Conservation (phyloP, 176 grass and related monocot species). For the Eremochloa ophiuroides region DNA sequence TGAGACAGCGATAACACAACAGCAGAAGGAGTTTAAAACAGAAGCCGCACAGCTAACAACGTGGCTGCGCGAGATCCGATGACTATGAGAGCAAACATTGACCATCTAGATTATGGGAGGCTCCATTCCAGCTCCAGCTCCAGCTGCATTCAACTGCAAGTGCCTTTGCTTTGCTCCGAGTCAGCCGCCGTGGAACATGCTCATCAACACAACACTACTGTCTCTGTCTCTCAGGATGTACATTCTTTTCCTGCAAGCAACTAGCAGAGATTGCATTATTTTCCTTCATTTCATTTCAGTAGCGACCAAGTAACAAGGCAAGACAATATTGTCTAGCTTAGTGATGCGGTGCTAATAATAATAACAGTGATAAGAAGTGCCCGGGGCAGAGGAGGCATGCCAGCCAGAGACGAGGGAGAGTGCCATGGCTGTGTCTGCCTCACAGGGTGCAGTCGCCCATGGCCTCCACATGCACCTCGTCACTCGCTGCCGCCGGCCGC, state of each 20-base stretch:
- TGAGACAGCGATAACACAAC: not conserved
- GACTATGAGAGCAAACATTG: not conserved
- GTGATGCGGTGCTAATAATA: not conserved
- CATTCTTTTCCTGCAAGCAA: slow-evolving; percentile 2
- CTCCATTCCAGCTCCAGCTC: too few relatives aligned
- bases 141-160: not conserved
- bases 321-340: not conserved
- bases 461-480: slow-evolving; percentile 25
- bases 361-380: not conserved
- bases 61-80: not conserved
- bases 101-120: too few relatives aligned
- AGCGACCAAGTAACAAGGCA: not conserved
- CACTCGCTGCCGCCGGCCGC: not conserved
- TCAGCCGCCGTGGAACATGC: not conserved
- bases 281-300: not conserved
- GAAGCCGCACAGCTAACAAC: not conserved
- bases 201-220: not conserved
- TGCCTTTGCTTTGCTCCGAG: not conserved
- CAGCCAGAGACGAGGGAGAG: not conserved
- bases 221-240: not conserved
- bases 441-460: not conserved
- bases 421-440: slow-evolving; percentile 4
- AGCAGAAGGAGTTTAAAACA: not conserved
- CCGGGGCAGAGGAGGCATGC: not conserved
- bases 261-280: not conserved